Base-by-base conservation (phyloP, 306 rosid species). In the Cajanus cajan region DNA sequence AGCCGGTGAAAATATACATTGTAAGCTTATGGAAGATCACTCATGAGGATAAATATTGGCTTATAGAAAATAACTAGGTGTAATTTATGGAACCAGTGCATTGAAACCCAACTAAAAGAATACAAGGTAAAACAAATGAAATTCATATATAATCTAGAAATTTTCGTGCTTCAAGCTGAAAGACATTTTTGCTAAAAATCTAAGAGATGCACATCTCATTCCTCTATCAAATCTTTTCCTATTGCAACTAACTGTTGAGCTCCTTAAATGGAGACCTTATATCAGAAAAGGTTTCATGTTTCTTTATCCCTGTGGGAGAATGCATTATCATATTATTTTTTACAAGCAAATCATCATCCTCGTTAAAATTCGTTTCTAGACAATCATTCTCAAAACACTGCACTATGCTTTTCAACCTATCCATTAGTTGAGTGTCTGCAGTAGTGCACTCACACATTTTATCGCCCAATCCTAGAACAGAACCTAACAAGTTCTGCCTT, bases 231-330 rank as follows among this genome's bases (percentile, higher is more conserved):
- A 67, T 65, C 0, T 50, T 36, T 54, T 22, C 71, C 62, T 13
- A 36, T 48, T 33, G 39, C 68, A 58, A 81, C 85, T 84, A 86
- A 57, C 12, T 72, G 84, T 94, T 86, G 80, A 89, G 84, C 81
- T 88, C 90, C 85, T 88, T 80, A 71, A 92, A 90, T 33, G 93
- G 94, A 1, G 89, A 77, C 82, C 93, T 91, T 74, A 48, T 16
- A 47, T 87, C 86, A 51, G 79, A 77, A 33, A 78, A 70, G 68
- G 65, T 83, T 68, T 87, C 90, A 69, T 44, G 52, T 79, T 74
- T 89, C 88, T 88, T 92, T 67, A 50, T 41, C 12, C 74, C 64
- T 0, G 55, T 18, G 28, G 92, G 85, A 59, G 86, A 82, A 73
- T 77, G 87, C 71, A 85, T 54, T 48, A 74, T 74, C 69, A 69